phyloP scores from a whole-genome alignment of 345 rosid species.

The Citrus hindsii region DNA sequence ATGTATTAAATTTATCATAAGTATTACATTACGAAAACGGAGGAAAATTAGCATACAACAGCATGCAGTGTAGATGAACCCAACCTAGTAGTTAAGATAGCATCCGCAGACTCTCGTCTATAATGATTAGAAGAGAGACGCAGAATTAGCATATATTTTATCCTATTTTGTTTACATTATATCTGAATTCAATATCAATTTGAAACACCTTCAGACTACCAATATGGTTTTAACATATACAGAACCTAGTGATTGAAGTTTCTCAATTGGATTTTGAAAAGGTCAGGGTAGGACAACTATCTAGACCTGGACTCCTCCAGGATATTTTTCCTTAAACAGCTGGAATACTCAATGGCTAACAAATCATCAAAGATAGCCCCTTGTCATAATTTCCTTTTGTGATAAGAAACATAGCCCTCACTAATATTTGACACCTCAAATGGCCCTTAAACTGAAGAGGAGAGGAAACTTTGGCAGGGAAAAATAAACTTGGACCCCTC shows the following conservation, averaged over 20 bases:
- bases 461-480: background rate
- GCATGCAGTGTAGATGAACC: background rate
- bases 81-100: background rate
- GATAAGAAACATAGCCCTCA: background rate
- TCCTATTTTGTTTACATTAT: background rate
- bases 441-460: background rate
- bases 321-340: background rate
- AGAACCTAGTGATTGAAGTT: background rate
- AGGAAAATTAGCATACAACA: background rate
- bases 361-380: background rate
- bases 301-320: background rate
- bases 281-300: background rate
- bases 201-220: background rate
- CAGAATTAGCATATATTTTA: background rate
- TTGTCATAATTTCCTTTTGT: background rate
- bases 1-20: constrained; percentile 9
- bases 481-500: background rate
- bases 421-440: background rate
- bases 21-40: background rate
- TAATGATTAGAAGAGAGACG: background rate
- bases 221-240: background rate
- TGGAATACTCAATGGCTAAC: background rate
- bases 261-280: too few species aligned
- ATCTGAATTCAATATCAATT: background rate
- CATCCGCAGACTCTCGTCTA: background rate